Evolutionary conservation across 805 yeast genomes (phyloP).

Genomic region (Metschnikowia proteae): DNA sequence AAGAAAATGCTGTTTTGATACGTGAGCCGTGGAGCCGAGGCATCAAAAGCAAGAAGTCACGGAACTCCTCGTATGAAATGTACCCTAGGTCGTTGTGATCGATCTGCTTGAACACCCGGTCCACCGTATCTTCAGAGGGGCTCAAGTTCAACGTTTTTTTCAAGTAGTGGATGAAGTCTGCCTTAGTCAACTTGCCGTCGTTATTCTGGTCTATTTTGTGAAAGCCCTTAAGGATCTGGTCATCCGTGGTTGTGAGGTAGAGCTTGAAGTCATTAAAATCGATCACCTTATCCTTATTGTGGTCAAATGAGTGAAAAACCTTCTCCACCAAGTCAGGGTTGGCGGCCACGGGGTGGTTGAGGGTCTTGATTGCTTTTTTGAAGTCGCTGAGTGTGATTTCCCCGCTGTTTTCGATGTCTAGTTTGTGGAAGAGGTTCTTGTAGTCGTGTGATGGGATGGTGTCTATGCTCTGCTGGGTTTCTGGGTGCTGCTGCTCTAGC

Average conservation of each 20-base stretch:
- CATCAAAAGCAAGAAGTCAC: slow-evolving; percentile 75
- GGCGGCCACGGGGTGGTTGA: slow-evolving; percentile 63
- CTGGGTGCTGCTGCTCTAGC: neutral
- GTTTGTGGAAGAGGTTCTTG: slow-evolving; percentile 29
- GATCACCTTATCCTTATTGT: slow-evolving; percentile 51
- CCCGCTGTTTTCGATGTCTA: slow-evolving; percentile 43
- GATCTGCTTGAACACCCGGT: slow-evolving; percentile 51
- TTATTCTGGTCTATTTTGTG: slow-evolving; percentile 61
- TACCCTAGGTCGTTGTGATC: slow-evolving; percentile 59
- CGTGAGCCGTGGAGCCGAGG: slow-evolving; percentile 78
- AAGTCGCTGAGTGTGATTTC: slow-evolving; percentile 48
- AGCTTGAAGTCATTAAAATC: slow-evolving; percentile 64
- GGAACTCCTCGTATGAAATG: slow-evolving; percentile 81
- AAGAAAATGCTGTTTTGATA: slow-evolving; percentile 74
- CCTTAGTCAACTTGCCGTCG: slow-evolving; percentile 64
- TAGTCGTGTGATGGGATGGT: slow-evolving; percentile 23
- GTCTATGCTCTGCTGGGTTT: neutral
- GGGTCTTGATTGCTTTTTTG: slow-evolving; percentile 39
- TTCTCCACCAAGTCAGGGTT: slow-evolving; percentile 55
- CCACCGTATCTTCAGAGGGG: slow-evolving; percentile 51
- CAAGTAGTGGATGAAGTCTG: slow-evolving; percentile 67
- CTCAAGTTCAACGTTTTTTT: slow-evolving; percentile 47
- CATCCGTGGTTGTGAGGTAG: slow-evolving; percentile 65
- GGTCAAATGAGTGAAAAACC: slow-evolving; percentile 57
- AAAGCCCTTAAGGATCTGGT: slow-evolving; percentile 68